Base-by-base conservation (phyloP, 371 early-diverging fungal species). In the Rhizomucor miehei region DNA sequence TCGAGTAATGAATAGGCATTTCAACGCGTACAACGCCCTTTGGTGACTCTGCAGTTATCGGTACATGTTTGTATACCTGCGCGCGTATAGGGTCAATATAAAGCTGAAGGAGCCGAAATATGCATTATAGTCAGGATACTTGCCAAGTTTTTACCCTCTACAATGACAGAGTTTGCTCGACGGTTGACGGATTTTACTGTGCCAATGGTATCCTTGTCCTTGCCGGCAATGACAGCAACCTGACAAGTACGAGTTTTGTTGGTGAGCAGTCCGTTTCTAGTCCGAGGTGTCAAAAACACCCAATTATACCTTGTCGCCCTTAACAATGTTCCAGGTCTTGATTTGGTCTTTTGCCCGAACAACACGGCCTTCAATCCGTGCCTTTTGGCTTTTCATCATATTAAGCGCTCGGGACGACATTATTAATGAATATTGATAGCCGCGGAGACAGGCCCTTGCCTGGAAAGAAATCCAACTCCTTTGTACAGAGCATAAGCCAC, bases 221-320 rank as follows among this genome's bases (percentile, higher is more conserved):
- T 72, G 34, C 78, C 78, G 20, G 78, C 78, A 65, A 77, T 74
- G 51, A 77, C 65, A 20, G 71, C 78, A 44, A 77, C 78, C 77
- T 76, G 34, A 24, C 23, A 3, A 51, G 5, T 21, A 51, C 25
- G n/a, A 47, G 29, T 40, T n/a, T n/a, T n/a, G n/a, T n/a, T n/a
- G n/a, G n/a, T n/a, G n/a, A n/a, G n/a, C n/a, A n/a, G n/a, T n/a
- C n/a, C n/a, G n/a, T n/a, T n/a, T n/a, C n/a, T n/a, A n/a, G n/a
- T n/a, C n/a, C n/a, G n/a, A n/a, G n/a, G n/a, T n/a, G n/a, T n/a
- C n/a, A n/a, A n/a, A n/a, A n/a, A n/a, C n/a, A n/a, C n/a, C n/a
- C n/a, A n/a, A n/a, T n/a, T n/a, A n/a, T 56, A 76, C 77, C 65
- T 74, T 72, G 54, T 77, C 78, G 35, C 78, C 78, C 35, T 60